These are phyloP conservation scores for Zygoascus sp. DNA, from an alignment of 1,139 yeast genomes.

Conservation along the genomic window DNA sequence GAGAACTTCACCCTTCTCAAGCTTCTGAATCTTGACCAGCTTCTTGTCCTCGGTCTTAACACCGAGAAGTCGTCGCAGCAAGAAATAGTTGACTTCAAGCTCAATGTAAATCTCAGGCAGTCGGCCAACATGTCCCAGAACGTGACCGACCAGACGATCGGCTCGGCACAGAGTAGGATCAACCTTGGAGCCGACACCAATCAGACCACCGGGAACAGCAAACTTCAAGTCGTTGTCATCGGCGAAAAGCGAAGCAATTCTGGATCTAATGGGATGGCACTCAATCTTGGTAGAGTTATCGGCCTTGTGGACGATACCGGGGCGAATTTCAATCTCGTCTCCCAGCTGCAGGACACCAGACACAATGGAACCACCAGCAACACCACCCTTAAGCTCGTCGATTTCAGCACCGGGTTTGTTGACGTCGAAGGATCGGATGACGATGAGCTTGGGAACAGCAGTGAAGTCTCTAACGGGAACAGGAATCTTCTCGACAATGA, in stretches of 20 bases:
- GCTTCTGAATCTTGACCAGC: conserved; percentile 93
- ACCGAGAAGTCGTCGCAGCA: conserved; percentile 94
- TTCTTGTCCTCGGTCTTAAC: conserved; percentile 98
- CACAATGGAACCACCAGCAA: conserved; percentile 98
- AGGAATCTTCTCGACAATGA: conserved; percentile 92
- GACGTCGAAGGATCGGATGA: conserved; percentile 97
- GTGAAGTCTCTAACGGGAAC: conserved; percentile 93
- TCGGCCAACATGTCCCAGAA: conserved; percentile 94
- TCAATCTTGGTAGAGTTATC: conserved; percentile 84
- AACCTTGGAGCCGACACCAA: conserved; percentile 98
- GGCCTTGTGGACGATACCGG: conserved; percentile 92
- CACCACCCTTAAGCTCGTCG: conserved; percentile 98
- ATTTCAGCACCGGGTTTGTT: conserved; percentile 98
- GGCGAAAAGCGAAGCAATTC: conserved; percentile 90
- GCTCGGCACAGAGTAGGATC: conserved; percentile 99
- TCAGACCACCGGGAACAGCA: conserved; percentile 99
- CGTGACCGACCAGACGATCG: conserved; percentile 98
- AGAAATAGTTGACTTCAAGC: conserved; percentile 94
- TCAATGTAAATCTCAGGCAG: conserved; percentile 95
- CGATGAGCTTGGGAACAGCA: conserved; percentile 92
- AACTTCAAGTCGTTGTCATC: conserved; percentile 96
- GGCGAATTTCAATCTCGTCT: conserved; percentile 97
- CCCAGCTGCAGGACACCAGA: conserved; percentile 96
- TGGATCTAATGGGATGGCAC: conserved; percentile 93
- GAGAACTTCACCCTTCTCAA: conserved; percentile 90